Base-by-base conservation (phyloP, 2,329 filamentous ascomycete genomes). In the Trichoderma hamatum region DNA sequence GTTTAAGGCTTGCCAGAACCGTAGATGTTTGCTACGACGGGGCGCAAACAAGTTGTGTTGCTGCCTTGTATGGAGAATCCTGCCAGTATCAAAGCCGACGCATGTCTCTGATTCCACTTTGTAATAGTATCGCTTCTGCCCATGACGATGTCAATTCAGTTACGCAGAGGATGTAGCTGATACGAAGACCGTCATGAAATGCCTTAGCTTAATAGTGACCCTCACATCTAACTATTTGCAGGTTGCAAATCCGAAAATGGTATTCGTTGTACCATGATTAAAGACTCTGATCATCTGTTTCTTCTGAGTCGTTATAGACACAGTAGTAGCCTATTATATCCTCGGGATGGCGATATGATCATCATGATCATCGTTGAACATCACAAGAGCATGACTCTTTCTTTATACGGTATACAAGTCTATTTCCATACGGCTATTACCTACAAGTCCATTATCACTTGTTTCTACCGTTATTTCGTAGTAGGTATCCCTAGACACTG, bases 1-100 rank as follows among this genome's bases (percentile, higher is more conserved):
- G 30, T 55, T 36, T 51, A 65, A 55, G 26, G 62, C 51, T 21
- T 21, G 43, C 46, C 61, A 63, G 36, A 49, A n/a, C n/a, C n/a
- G 46, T 30, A 28, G 60, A 30, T 21, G 43, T n/a, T 21, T 55
- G 43, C 21, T 39, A 56, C 55, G 21, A 24, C 30, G 30, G 30
- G 19, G 19, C 39, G 39, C 62, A 28, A 24, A 28, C 28, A 30
- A 24, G 14, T 26, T 32, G 28, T n/a, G 34, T 21, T 24, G 30
- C 39, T 43, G 19, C 46, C 43, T 26, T 21, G 49, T n/a, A n/a
- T n/a, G n/a, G n/a, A n/a, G n/a, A n/a, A 19, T n/a, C 28, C n/a
- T n/a, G n/a, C n/a, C 51, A 30, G 16, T 39, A 51, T 51, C 43
- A 30, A 26, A 16, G 32, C 16, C n/a, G 59, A 49, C 59, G 26